Evolutionary conservation across 768 basidiomycete genomes (phyloP).

Genomic region (Collybiopsis luxurians): DNA sequence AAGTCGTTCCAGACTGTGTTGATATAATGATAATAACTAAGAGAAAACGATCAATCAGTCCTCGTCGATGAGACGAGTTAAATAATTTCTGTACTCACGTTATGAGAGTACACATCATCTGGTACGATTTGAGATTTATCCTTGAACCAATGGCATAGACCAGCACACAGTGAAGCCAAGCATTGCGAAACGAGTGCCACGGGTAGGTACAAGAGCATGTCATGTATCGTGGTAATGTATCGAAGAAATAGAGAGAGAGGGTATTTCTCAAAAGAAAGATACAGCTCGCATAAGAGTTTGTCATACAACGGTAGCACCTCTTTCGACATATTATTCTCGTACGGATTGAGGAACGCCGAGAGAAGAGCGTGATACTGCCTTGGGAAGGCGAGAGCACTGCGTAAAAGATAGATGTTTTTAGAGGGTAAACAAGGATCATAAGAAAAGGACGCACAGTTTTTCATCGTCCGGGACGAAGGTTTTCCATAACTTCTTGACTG

Average conservation of each 20-base stretch:
- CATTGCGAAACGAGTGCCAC: background rate
- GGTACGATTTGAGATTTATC: slow-evolving; percentile 28
- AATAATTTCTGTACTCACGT: slow-evolving; percentile 24
- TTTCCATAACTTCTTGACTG: background rate
- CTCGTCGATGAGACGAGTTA: background rate
- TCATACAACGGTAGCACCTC: slow-evolving; percentile 27
- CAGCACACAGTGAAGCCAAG: slow-evolving; percentile 6
- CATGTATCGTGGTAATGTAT: slow-evolving; percentile 30
- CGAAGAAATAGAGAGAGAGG: slow-evolving; percentile 25
- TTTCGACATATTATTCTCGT: slow-evolving; percentile 13
- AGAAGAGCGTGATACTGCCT: slow-evolving; percentile 21
- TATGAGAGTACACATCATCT: slow-evolving; percentile 32
- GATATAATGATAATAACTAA: slow-evolving; percentile 21
- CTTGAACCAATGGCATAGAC: slow-evolving; percentile 34
- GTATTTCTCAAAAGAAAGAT: slow-evolving; percentile 30
- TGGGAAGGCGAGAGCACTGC: slow-evolving; percentile 12
- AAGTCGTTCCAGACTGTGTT: background rate
- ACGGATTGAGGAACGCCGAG: slow-evolving; percentile 16
- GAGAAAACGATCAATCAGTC: background rate
- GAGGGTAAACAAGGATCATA: background rate
- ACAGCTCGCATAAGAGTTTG: slow-evolving; percentile 29
- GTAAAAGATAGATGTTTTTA: background rate
- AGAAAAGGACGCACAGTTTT: background rate
- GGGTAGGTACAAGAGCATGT: slow-evolving; percentile 13
- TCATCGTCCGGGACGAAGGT: background rate